Evolutionary conservation across 805 yeast species (phyloP), one percentile per base, ranked within the genome.

Genomic region (Deakozyma indianensis): DNA sequence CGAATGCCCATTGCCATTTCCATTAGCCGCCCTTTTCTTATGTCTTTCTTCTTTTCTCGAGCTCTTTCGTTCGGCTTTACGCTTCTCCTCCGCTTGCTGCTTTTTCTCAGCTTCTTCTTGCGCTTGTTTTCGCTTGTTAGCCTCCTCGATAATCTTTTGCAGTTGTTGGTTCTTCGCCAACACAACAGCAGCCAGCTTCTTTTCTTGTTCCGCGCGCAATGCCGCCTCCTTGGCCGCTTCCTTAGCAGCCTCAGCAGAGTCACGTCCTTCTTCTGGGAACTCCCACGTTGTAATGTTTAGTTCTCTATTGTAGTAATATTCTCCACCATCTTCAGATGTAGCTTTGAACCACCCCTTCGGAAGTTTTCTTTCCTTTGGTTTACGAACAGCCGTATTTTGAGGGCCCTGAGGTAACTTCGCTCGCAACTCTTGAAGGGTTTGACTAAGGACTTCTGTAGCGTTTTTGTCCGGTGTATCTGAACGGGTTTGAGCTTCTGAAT

Each of bases 281-380:
- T 74, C 78, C 88, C 90, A 80, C 43, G 70, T 70, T 1, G 80
- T 71, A 21, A 63, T 52, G 28, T 68, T 67, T 22, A 65, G 60
- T 4, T 56, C 65, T 41, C 75, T 62, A 58, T 79, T 74, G 60
- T 67, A 80, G 59, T 74, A 83, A 56, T 78, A 80, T 15, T 54
- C 59, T 14, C 60, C 60, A 14, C 72, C 70, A 24, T 60, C 63
- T 3, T 67, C 63, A 48, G 74, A 78, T 22, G 59, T 59, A 0
- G 81, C 77, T 52, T 71, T 66, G 43, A 73, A 76, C 92, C 92
- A 82, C 1, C 83, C 83, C 1, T 66, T 65, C 1, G 86, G 84
- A 23, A 78, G 66, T 2, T 18, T 27, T 23, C 22, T 18, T 41
- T 15, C 24, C 25, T 23, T 24, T 5, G 28, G 38, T 32, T 32